Percentiles rank a stretch among this genome's conserved stretches.
phyloP scores from a whole-genome alignment of 148 eudicot genomes.

The Vaccinium myrtillus region DNA sequence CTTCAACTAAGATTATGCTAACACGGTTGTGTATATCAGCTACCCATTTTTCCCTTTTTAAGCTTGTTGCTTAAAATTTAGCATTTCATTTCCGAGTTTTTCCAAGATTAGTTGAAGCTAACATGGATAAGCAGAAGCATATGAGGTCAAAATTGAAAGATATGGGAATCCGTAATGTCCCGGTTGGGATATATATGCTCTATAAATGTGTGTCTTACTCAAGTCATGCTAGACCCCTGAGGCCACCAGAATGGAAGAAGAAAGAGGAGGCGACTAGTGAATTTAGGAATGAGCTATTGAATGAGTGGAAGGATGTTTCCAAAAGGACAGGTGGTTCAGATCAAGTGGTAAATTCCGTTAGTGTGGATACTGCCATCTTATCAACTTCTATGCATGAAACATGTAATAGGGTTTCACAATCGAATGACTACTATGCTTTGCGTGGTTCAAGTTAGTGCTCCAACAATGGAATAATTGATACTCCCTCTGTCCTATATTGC shows the following conservation, averaged over 20 bases:
- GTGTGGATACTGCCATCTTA: neutral
- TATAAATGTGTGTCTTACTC: neutral
- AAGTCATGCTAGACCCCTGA: neutral
- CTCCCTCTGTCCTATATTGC: too few relatives aligned
- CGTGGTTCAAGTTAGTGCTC: neutral
- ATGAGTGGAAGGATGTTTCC: neutral
- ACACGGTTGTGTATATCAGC: neutral
- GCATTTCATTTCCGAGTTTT: neutral
- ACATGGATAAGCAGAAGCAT: neutral
- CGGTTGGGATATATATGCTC: neutral
- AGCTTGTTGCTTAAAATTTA: neutral
- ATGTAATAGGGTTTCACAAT: neutral
- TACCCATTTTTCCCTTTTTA: neutral
- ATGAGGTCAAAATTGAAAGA: neutral
- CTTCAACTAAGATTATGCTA: neutral
- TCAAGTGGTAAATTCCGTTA: neutral
- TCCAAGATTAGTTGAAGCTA: neutral
- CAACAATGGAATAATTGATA: neutral
- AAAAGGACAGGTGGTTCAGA: neutral
- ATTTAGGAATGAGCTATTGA: neutral
- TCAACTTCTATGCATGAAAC: neutral
- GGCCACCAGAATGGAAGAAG: neutral
- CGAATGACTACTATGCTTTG: neutral
- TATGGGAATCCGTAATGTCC: neutral
- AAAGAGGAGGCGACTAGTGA: neutral